Evolutionary conservation across 495 filamentous ascomycete species (phyloP).

Genomic region (Echria macrotheca): DNA sequence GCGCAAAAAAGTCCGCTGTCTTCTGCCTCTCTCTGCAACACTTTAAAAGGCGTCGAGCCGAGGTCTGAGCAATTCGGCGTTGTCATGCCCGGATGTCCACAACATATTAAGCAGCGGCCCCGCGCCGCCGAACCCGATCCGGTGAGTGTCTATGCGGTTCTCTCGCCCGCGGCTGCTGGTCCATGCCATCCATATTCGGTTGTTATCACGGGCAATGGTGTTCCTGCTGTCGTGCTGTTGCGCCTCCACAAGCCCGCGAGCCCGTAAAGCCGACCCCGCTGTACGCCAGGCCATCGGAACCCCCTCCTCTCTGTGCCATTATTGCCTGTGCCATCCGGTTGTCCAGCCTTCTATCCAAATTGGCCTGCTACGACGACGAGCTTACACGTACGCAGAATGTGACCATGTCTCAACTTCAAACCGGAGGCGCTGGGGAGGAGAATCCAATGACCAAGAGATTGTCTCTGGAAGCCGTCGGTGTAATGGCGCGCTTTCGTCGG

Average conservation of each 20-base stretch:
- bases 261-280: too few species aligned
- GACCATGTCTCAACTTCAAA: constrained; percentile 8
- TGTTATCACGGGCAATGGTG: too few species aligned
- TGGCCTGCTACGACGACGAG: too few species aligned
- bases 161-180: neutral
- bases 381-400: too few species aligned
- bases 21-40: neutral
- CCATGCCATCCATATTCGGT: neutral
- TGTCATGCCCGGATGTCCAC: neutral
- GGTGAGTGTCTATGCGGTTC: constrained; percentile 10
- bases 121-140: constrained; percentile 4
- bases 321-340: neutral
- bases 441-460: too few species aligned
- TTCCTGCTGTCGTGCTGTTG: too few species aligned
- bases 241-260: too few species aligned
- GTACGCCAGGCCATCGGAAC: too few species aligned
- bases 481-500: neutral
- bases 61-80: neutral
- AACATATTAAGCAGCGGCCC: neutral
- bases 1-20: too few species aligned
- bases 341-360: constrained; percentile 6
- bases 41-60: neutral
- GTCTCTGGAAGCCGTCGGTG: too few species aligned
- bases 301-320: too few species aligned
- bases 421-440: neutral